Percentiles rank a stretch among this genome's conserved stretches.
Conservation (phyloP, 2,329 filamentous ascomycete genomes). For the Diaporthe sp. region DNA sequence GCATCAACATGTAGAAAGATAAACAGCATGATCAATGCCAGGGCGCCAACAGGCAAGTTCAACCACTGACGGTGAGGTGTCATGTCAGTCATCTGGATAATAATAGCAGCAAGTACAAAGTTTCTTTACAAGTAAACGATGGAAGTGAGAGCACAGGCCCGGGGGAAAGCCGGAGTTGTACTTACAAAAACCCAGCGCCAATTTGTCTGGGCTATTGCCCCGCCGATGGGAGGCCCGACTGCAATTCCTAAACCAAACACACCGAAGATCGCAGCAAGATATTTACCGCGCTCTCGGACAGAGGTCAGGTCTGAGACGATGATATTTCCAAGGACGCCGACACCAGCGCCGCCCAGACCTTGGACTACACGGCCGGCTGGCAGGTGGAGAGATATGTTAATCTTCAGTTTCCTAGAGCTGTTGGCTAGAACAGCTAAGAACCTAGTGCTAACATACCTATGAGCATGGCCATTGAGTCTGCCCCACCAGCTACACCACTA, state of each 20-base stretch:
- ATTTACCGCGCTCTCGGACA: conserved; percentile 34
- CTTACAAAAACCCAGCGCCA: conserved; percentile 44
- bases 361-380: background rate
- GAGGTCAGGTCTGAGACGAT: conserved; percentile 44
- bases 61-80: conserved; percentile 41
- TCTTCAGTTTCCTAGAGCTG: background rate
- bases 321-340: conserved; percentile 39
- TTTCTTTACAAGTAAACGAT: background rate
- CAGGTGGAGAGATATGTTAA: background rate
- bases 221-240: conserved; percentile 39
- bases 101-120: background rate
- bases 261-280: conserved; percentile 40
- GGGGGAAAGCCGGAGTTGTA: background rate
- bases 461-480: conserved; percentile 58
- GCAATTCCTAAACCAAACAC: conserved; percentile 45
- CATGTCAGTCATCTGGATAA: background rate
- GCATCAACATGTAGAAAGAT: conserved; percentile 57
- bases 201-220: conserved; percentile 42
- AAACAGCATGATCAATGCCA: conserved; percentile 45
- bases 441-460: conserved; percentile 57
- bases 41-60: conserved; percentile 19
- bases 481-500: conserved; percentile 64
- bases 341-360: background rate
- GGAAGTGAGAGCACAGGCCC: background rate
- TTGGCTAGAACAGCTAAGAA: conserved; percentile 7